These are phyloP conservation scores for Paramyrothecium roridum DNA, from an alignment of 2,329 filamentous ascomycete species.

Conservation along the genomic window DNA sequence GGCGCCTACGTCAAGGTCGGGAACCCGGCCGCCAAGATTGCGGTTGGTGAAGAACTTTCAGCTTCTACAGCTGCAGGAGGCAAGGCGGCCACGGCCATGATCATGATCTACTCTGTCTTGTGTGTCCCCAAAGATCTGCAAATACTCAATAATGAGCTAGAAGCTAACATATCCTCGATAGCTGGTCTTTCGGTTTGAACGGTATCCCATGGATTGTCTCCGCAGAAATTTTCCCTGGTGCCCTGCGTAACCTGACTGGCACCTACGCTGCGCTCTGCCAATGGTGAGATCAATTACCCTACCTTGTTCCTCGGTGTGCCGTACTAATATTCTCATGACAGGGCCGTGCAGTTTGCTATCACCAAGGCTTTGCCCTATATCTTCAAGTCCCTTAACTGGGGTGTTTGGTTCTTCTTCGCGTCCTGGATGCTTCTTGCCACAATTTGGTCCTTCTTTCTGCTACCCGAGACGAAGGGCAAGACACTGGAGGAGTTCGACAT, in stretches of 20 bases:
- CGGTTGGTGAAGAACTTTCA: constrained; percentile 36
- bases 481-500: constrained; percentile 50
- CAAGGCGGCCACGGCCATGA: constrained; percentile 49
- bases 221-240: constrained; percentile 41
- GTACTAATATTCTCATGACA: background rate
- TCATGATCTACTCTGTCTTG: constrained; percentile 53
- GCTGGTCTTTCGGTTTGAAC: constrained; percentile 42
- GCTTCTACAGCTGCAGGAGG: constrained; percentile 41
- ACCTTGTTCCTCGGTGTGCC: background rate
- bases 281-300: constrained; percentile 19
- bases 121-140: constrained; percentile 24
- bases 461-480: constrained; percentile 54
- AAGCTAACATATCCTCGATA: constrained; percentile 5
- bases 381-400: constrained; percentile 40
- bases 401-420: constrained; percentile 57
- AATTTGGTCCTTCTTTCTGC: constrained; percentile 47
- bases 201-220: constrained; percentile 43
- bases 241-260: constrained; percentile 37
- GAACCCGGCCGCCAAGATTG: constrained; percentile 42
- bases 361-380: constrained; percentile 43
- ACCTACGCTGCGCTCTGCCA: constrained; percentile 37
- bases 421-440: constrained; percentile 44
- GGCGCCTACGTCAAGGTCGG: constrained; percentile 51
- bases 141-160: background rate
- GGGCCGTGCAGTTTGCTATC: constrained; percentile 38